phyloP scores from a whole-genome alignment of 2,329 filamentous ascomycete genomes.

The Calonectria naviculata region DNA sequence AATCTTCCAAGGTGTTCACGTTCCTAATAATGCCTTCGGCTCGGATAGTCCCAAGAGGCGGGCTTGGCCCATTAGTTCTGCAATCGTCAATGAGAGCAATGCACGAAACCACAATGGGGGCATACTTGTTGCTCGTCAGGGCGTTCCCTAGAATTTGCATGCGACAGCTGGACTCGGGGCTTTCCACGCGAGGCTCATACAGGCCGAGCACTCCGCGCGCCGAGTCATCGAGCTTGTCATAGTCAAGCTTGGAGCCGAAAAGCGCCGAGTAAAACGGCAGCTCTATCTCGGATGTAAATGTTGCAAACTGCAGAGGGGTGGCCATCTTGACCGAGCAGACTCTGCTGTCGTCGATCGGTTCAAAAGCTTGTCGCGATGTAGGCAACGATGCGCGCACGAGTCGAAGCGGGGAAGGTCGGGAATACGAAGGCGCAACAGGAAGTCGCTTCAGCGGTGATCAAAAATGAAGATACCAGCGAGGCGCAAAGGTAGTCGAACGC shows the following conservation, averaged over 20 bases:
- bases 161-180: constrained; percentile 81
- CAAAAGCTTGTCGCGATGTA: constrained; percentile 11
- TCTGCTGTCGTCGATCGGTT: constrained; percentile 2
- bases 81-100: constrained; percentile 30
- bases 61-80: constrained; percentile 58
- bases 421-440: constrained; percentile 24
- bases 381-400: constrained; percentile 14
- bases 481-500: neutral
- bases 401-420: constrained; percentile 26
- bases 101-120: constrained; percentile 37
- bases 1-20: constrained; percentile 95
- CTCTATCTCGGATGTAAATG: constrained; percentile 94
- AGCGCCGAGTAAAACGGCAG: constrained; percentile 93
- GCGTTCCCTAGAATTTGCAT: constrained; percentile 93
- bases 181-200: constrained; percentile 85
- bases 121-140: constrained; percentile 84
- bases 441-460: neutral
- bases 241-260: constrained; percentile 93
- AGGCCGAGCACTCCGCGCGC: constrained; percentile 86
- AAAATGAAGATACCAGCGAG: constrained; percentile 9
- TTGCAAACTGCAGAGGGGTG: constrained; percentile 75
- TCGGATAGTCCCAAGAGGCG: constrained; percentile 77
- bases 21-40: constrained; percentile 96
- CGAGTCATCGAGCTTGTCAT: constrained; percentile 96
- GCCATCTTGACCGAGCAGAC: constrained; percentile 56